Percentiles rank a stretch among this genome's conserved stretches.
phyloP scores from a whole-genome alignment of 176 grass and related monocot species.

The Raddia guianensis region DNA sequence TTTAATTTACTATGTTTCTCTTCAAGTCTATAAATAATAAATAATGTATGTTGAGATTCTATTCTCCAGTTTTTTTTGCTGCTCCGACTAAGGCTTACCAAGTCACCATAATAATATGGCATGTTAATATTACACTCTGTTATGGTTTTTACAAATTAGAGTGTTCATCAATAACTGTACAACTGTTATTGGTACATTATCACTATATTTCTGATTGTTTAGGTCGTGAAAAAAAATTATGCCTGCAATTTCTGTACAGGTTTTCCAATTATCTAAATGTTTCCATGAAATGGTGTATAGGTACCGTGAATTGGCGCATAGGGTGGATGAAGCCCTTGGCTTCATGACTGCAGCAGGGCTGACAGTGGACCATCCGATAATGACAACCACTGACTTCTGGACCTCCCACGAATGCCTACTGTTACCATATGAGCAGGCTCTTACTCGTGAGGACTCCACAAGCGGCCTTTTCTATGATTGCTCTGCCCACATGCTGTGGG shows the following conservation, averaged over 20 bases:
- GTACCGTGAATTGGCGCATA: conserved; percentile 86
- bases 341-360: conserved; percentile 97
- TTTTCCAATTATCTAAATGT: conserved; percentile 10
- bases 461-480: conserved; percentile 93
- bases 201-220: background rate
- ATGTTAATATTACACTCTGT: conserved; percentile 7
- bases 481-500: conserved; percentile 96
- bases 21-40: background rate
- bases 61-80: conserved; percentile 21
- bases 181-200: background rate
- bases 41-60: background rate
- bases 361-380: conserved; percentile 88
- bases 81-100: background rate
- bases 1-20: background rate
- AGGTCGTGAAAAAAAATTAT: background rate
- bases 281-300: conserved; percentile 41
- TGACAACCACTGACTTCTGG: conserved; percentile 97
- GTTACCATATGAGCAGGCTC: conserved; percentile 88
- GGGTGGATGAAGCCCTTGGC: conserved; percentile 93
- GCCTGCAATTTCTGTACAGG: background rate
- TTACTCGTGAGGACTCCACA: conserved; percentile 92
- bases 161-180: background rate
- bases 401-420: conserved; percentile 97
- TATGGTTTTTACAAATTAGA: background rate
- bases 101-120: conserved; percentile 4